These are phyloP conservation scores for Pseudopyricularia javanii DNA, from an alignment of 2,329 filamentous ascomycete genomes.

Conservation along the genomic window DNA sequence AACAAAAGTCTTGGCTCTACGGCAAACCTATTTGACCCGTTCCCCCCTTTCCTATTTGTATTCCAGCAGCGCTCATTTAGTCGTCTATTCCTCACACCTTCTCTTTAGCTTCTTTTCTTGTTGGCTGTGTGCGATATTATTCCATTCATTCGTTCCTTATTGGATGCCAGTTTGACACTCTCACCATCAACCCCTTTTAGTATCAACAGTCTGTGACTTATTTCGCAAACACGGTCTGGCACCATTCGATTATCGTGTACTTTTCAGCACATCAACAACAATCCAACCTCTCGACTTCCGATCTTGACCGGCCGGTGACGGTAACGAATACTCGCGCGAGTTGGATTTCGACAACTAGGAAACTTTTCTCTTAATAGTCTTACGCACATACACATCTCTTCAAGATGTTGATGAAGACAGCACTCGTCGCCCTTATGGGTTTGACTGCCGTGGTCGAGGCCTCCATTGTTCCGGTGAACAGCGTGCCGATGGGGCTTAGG, in stretches of 20 bases:
- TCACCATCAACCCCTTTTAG: slow-evolving; percentile 18
- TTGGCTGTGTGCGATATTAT: slow-evolving; percentile 31
- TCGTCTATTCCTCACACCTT: slow-evolving; percentile 18
- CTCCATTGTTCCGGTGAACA: slow-evolving; percentile 18
- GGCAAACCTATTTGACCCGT: slow-evolving; percentile 9
- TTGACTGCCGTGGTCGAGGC: slow-evolving; percentile 32
- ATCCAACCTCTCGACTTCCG: neutral
- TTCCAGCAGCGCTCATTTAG: slow-evolving; percentile 13
- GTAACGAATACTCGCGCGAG: neutral
- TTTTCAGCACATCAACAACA: slow-evolving; percentile 9
- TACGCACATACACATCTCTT: slow-evolving; percentile 4
- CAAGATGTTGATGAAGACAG: slow-evolving; percentile 40
- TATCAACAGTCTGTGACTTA: slow-evolving; percentile 21
- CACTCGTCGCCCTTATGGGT: slow-evolving; percentile 36
- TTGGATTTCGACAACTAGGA: slow-evolving; percentile 2
- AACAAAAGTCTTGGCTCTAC: slow-evolving; percentile 21
- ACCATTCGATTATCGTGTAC: slow-evolving; percentile 12
- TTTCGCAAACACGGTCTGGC: slow-evolving; percentile 2
- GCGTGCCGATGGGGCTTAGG: slow-evolving; percentile 13
- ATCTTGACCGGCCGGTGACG: slow-evolving; percentile 6
- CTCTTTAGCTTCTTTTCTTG: slow-evolving; percentile 19
- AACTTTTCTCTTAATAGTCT: slow-evolving; percentile 3
- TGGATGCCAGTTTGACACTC: slow-evolving; percentile 9
- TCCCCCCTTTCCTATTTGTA: slow-evolving; percentile 16
- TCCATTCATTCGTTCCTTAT: slow-evolving; percentile 34